phyloP scores from a whole-genome alignment of 2,329 filamentous ascomycete species.

The Arachnomyces sp. region DNA sequence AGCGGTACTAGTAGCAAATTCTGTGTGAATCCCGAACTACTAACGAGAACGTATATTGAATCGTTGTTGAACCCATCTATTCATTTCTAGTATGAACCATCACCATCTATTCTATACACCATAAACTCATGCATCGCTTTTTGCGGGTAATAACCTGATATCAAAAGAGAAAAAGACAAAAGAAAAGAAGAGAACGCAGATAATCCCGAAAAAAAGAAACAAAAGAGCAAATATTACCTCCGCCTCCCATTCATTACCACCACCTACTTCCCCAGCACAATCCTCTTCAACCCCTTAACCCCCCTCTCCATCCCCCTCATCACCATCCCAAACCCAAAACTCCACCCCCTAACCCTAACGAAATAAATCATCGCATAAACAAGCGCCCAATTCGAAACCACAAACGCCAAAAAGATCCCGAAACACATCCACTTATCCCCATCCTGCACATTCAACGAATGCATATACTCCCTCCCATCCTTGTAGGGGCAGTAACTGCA shows the following conservation, averaged over 20 bases:
- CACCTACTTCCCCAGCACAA: constrained; percentile 11
- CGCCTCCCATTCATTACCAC: constrained; percentile 8
- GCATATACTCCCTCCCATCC: constrained; percentile 58
- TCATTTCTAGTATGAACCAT: too few relatives aligned
- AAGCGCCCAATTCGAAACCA: constrained; percentile 60
- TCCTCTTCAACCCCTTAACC: constrained; percentile 24
- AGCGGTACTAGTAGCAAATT: too few relatives aligned
- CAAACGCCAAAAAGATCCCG: constrained; percentile 64
- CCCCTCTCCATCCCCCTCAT: constrained; percentile 42
- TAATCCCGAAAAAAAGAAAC: background rate
- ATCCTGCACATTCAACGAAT: constrained; percentile 46
- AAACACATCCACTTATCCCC: constrained; percentile 64
- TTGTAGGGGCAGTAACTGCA: constrained; percentile 65
- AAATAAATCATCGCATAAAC: constrained; percentile 73
- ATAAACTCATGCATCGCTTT: too few relatives aligned
- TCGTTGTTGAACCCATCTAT: too few relatives aligned
- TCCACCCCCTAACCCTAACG: constrained; percentile 61
- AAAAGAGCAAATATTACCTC: constrained; percentile 9
- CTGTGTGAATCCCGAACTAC: too few relatives aligned
- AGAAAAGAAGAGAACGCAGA: constrained; percentile 2
- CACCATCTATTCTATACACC: too few relatives aligned
- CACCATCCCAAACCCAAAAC: constrained; percentile 56
- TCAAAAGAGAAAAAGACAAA: constrained; percentile 4
- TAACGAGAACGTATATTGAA: too few relatives aligned
- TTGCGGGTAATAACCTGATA: too few relatives aligned